Evolutionary conservation across 1,139 yeast genomes (phyloP), one percentile per base, ranked within the genome.

Genomic region (Saccharomyces hybrid): DNA sequence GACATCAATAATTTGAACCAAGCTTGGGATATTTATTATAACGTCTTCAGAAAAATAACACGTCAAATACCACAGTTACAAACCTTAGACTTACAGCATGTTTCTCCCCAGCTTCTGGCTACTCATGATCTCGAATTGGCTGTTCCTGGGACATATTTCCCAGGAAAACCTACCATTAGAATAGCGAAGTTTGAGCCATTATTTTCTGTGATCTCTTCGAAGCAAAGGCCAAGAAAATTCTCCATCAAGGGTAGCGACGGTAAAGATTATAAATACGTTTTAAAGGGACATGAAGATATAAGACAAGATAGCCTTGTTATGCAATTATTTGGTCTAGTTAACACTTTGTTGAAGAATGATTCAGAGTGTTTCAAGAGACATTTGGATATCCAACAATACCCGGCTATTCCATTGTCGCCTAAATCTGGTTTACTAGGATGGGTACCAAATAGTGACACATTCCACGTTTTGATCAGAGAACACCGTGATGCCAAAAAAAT

Each of bases 241-340:
- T 79, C 84, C 11, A 81, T 90, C 53, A 77, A 78, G 59, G 99
- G 98, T 16, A 86, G 88, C 65, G 97, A 95, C 69, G 99, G 99
- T 59, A 88, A 87, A 63, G 89, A 86, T 46, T 89, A 95, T 66
- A 86, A 81, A 61, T 95, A 83, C 70, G 73, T 77, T 0, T 76
- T 95, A 66, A 95, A 95, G 73, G 99, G 98, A 1, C 99, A 95
- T 67, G 99, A 95, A 72, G 99, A 95, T 77, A 89, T 93, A 56
- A 82, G 99, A 66, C 99, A 95, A 70, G 99, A 95, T 74, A 89
- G 90, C 66, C 78, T 95, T 70, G 99, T 93, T 32, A 95, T 95
- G 99, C 99, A 95, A 70, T 76, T 95, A 63, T 93, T 95, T 72
- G 98, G 98, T 0, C 76, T 95, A 66, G 98, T 93, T 2, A 95